Percentiles rank a stretch among this genome's conserved stretches.
These are phyloP conservation scores for Leccinum fallax DNA, from an alignment of 1,284 basidiomycete species.

Conservation along the genomic window DNA sequence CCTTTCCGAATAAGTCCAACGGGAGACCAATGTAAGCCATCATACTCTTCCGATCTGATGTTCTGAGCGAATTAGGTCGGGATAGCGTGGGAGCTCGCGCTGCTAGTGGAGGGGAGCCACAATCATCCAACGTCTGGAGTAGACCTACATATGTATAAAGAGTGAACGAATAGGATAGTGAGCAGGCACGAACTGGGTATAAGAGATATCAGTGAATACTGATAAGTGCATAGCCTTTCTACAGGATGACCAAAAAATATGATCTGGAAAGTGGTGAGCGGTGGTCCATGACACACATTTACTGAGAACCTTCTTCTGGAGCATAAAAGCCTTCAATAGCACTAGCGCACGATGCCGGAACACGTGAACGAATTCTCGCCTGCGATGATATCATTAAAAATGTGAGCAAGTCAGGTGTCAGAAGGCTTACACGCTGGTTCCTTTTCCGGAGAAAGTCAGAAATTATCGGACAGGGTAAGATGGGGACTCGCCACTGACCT, in stretches of 20 bases:
- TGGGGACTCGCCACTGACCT: conserved; percentile 51
- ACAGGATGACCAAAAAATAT: conserved; percentile 98
- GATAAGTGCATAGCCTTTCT: conserved; percentile 94
- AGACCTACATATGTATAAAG: conserved; percentile 52
- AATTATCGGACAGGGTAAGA: not conserved
- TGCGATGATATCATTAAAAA: conserved; percentile 27
- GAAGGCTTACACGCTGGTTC: conserved; percentile 75
- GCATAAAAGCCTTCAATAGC: conserved; percentile 91
- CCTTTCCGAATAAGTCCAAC: conserved; percentile 84
- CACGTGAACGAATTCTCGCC: conserved; percentile 89
- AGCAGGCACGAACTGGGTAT: conserved; percentile 61
- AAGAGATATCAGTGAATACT: conserved; percentile 90
- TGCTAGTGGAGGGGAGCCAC: conserved; percentile 87
- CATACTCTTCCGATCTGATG: conserved; percentile 91
- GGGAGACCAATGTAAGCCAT: conserved; percentile 91
- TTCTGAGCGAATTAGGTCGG: conserved; percentile 81
- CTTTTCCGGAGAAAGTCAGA: conserved; percentile 42
- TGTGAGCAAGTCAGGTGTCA: not conserved
- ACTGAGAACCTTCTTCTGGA: conserved; percentile 79
- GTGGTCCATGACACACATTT: conserved; percentile 1
- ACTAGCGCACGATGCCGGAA: conserved; percentile 94
- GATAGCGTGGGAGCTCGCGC: conserved; percentile 64
- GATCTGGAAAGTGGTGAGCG: conserved; percentile 54
- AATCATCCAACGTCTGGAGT: conserved; percentile 87
- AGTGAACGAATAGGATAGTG: not conserved